Percentiles rank a stretch among this genome's conserved stretches.
Conservation (phyloP, 768 basidiomycete species). For the Termitomyces bulborhizus region DNA sequence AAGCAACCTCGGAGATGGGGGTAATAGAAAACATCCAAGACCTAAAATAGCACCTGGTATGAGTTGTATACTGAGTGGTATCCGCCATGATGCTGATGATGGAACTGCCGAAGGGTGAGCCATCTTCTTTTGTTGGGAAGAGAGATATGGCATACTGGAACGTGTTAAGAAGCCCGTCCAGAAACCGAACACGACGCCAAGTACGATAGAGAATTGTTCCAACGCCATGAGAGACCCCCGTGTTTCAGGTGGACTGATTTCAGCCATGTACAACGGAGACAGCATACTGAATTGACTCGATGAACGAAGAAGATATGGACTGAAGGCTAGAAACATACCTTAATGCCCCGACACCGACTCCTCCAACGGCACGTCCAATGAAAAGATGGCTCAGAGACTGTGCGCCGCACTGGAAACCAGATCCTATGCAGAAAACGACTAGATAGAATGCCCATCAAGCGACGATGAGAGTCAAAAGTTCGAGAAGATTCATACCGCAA, state of each 20-base stretch:
- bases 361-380: slow-evolving; percentile 69
- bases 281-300: slow-evolving; percentile 48
- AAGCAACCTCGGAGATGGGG: slow-evolving; percentile 56
- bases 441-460: not conserved
- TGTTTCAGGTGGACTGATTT: slow-evolving; percentile 77
- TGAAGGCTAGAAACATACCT: slow-evolving; percentile 34
- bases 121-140: not conserved
- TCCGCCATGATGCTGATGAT: slow-evolving; percentile 66
- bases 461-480: not conserved
- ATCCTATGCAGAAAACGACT: slow-evolving; percentile 72
- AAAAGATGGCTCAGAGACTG: slow-evolving; percentile 50
- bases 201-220: slow-evolving; percentile 76
- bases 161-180: slow-evolving; percentile 79
- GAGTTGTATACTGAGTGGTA: slow-evolving; percentile 69
- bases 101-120: slow-evolving; percentile 32
- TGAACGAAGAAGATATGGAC: not conserved
- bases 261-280: slow-evolving; percentile 78
- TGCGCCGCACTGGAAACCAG: slow-evolving; percentile 61
- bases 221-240: slow-evolving; percentile 75
- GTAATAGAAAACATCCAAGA: slow-evolving; percentile 53
- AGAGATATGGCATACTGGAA: slow-evolving; percentile 33
- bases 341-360: slow-evolving; percentile 73
- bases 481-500: slow-evolving; percentile 41
- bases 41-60: slow-evolving; percentile 63
- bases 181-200: slow-evolving; percentile 78